Percentiles rank a stretch among this genome's conserved stretches.
phyloP scores from a whole-genome alignment of 208 protist species.

The Leptomonas pyrrhocoris region DNA sequence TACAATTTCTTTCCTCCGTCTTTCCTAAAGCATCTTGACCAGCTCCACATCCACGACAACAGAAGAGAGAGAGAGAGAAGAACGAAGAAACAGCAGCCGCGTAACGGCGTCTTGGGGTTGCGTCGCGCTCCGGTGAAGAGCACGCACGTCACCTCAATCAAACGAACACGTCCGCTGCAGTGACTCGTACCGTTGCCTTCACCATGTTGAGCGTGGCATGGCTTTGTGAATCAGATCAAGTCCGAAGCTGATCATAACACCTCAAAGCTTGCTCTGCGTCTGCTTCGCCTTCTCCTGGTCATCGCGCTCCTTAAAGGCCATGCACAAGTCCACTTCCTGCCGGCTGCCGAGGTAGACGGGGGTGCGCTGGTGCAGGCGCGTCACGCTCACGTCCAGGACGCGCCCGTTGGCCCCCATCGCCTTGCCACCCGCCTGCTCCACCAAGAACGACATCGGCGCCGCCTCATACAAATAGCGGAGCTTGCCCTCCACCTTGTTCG shows the following conservation, averaged over 20 bases:
- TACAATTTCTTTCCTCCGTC: too few relatives aligned
- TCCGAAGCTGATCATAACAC: too few relatives aligned
- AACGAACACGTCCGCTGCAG: neutral
- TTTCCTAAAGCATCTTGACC: too few relatives aligned
- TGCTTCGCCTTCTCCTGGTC: neutral
- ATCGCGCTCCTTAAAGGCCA: conserved; percentile 62
- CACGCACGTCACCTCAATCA: neutral
- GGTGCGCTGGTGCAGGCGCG: conserved; percentile 90
- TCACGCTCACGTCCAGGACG: conserved; percentile 88
- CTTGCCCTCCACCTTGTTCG: conserved; percentile 94
- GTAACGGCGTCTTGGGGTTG: neutral
- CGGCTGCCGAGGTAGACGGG: conserved; percentile 92
- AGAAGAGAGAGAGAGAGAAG: too few relatives aligned
- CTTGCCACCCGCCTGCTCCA: conserved; percentile 92
- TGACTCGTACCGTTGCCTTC: too few relatives aligned
- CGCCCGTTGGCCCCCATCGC: conserved; percentile 73
- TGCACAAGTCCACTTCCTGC: conserved; percentile 88
- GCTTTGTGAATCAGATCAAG: too few relatives aligned
- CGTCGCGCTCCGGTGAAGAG: neutral
- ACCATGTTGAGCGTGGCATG: too few relatives aligned
- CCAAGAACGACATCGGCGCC: conserved; percentile 93
- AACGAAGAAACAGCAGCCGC: too few relatives aligned
- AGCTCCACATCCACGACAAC: too few relatives aligned
- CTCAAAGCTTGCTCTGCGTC: conserved; percentile 54
- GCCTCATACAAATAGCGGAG: conserved; percentile 97